Conservation (phyloP, 805 yeast genomes). For the Cyberlindnera mrakii region DNA sequence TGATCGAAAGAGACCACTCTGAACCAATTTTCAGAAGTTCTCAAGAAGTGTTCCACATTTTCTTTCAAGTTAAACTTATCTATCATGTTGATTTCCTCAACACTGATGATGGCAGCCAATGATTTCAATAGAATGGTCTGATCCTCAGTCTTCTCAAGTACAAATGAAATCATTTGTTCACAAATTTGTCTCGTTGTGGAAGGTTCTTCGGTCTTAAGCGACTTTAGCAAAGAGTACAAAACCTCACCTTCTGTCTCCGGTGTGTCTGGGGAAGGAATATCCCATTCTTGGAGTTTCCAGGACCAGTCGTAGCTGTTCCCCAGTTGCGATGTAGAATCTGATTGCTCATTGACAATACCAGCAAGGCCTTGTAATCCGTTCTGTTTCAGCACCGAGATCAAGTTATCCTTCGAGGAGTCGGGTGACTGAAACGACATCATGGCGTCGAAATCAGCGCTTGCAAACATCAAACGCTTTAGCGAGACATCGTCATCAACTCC, state of each 20-base stretch:
- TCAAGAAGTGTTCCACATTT: constrained; percentile 5
- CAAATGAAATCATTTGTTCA: constrained; percentile 5
- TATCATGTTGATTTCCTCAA: constrained; percentile 7
- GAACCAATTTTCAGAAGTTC: constrained; percentile 30
- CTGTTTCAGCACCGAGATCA: constrained; percentile 34
- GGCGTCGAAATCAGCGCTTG: constrained; percentile 49
- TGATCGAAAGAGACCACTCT: constrained; percentile 27
- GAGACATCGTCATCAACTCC: constrained; percentile 26
- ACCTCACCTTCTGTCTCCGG: constrained; percentile 36
- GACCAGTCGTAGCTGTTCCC: constrained; percentile 49
- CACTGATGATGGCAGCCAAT: constrained; percentile 8
- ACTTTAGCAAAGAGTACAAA: constrained; percentile 48
- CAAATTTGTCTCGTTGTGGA: constrained; percentile 13
- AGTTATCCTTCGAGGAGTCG: constrained; percentile 8
- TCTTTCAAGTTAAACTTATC: background rate
- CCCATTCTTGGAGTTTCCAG: constrained; percentile 80
- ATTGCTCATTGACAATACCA: constrained; percentile 31
- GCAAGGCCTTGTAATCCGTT: constrained; percentile 59
- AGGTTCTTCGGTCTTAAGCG: constrained; percentile 30
- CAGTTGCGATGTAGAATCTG: constrained; percentile 6
- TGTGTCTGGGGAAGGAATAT: constrained; percentile 43
- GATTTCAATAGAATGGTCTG: constrained; percentile 2
- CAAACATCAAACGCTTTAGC: constrained; percentile 43
- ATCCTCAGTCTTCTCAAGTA: constrained; percentile 5
- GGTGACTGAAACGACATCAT: constrained; percentile 21